phyloP scores from a whole-genome alignment of 2,329 filamentous ascomycete genomes.

The Sclerotinia minor region DNA sequence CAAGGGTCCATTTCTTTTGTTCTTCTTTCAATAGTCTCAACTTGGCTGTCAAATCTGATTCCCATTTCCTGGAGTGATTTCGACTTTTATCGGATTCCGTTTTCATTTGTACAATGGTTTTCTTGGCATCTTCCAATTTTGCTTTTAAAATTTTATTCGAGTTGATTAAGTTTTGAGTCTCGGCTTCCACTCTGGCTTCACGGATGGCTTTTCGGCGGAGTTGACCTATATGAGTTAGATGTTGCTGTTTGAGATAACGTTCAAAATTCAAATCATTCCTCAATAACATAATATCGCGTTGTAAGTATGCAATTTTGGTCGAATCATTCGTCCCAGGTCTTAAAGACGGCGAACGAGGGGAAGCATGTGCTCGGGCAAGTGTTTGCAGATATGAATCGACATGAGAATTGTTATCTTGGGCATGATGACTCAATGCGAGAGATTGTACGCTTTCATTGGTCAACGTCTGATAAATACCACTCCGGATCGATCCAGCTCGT shows the following conservation, averaged over 20 bases:
- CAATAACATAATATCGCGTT: conserved; percentile 72
- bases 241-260: conserved; percentile 79
- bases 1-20: conserved; percentile 62
- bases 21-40: conserved; percentile 67
- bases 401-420: conserved; percentile 33
- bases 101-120: conserved; percentile 66
- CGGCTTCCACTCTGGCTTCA: conserved; percentile 76
- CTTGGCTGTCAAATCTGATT: conserved; percentile 67
- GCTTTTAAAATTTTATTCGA: conserved; percentile 72
- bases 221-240: conserved; percentile 78
- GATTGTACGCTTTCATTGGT: conserved; percentile 57
- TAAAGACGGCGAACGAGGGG: conserved; percentile 38
- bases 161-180: conserved; percentile 78
- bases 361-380: conserved; percentile 31
- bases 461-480: conserved; percentile 55
- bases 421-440: conserved; percentile 40
- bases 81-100: conserved; percentile 72
- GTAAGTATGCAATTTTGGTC: conserved; percentile 55
- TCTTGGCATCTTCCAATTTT: conserved; percentile 71
- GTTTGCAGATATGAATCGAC: conserved; percentile 39
- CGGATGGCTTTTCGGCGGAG: conserved; percentile 72
- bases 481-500: conserved; percentile 52
- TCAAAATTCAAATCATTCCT: conserved; percentile 83
- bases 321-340: conserved; percentile 37
- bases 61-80: conserved; percentile 74